Evolutionary conservation across 2,329 filamentous ascomycete genomes (phyloP).

Genomic region (Monilinia vaccinii-corymbosi): DNA sequence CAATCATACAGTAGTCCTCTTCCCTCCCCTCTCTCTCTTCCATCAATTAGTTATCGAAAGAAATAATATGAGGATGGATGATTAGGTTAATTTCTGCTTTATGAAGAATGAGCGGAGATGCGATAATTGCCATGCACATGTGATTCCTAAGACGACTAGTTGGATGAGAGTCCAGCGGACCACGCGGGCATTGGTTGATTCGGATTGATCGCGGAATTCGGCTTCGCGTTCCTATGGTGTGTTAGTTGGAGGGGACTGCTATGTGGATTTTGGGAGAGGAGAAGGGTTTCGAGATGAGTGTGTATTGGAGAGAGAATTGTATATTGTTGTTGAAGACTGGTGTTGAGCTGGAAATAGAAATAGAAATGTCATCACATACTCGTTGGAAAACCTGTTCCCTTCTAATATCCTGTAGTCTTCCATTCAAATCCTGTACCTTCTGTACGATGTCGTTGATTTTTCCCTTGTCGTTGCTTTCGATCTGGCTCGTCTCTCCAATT

Average conservation of each 20-base stretch:
- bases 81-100: constrained; percentile 96
- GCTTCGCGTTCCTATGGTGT: constrained; percentile 78
- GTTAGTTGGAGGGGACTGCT: background rate
- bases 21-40: background rate
- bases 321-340: background rate
- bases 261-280: background rate
- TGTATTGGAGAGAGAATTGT: background rate
- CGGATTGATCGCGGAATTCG: constrained; percentile 96
- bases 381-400: constrained; percentile 95
- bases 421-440: constrained; percentile 84
- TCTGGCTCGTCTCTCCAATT: constrained; percentile 88
- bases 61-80: background rate
- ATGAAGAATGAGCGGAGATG: constrained; percentile 97
- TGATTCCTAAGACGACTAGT: constrained; percentile 70
- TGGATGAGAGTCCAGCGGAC: constrained; percentile 93
- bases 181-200: constrained; percentile 83
- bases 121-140: constrained; percentile 94
- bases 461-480: constrained; percentile 86
- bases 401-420: constrained; percentile 76
- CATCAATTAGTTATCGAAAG: no score
- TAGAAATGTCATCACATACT: constrained; percentile 40
- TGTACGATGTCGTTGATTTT: constrained; percentile 86
- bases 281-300: background rate
- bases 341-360: background rate
- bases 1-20: no score